phyloP scores from a whole-genome alignment of 1,139 yeast genomes.

The Suhomyces coccinellae region DNA sequence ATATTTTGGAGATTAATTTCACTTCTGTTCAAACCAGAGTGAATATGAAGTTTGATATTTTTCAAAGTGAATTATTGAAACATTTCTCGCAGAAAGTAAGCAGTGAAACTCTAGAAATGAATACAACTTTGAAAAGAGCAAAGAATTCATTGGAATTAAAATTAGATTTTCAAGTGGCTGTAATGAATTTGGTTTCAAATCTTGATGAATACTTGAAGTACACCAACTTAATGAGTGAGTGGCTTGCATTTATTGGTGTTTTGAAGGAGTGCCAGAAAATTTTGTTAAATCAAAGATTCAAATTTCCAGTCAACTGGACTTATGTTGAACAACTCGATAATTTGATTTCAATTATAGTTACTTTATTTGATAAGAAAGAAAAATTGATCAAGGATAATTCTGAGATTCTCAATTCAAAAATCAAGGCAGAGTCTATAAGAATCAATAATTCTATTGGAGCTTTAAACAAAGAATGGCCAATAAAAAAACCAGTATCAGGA shows the following conservation, averaged over 20 bases:
- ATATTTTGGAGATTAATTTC: constrained; percentile 42
- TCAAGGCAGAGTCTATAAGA: constrained; percentile 43
- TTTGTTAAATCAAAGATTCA: constrained; percentile 46
- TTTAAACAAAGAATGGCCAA: constrained; percentile 46
- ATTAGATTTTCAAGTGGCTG: constrained; percentile 20
- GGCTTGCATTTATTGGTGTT: constrained; percentile 28
- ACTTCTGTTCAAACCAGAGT: constrained; percentile 57
- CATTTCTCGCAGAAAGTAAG: constrained; percentile 44
- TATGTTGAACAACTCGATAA: constrained; percentile 63
- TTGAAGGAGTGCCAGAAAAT: constrained; percentile 46
- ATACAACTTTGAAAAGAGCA: constrained; percentile 18
- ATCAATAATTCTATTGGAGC: constrained; percentile 33
- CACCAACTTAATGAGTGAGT: constrained; percentile 19
- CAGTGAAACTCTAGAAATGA: constrained; percentile 15
- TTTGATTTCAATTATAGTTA: constrained; percentile 46
- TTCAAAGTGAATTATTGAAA: constrained; percentile 52
- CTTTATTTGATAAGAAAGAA: constrained; percentile 42
- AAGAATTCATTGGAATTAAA: constrained; percentile 20
- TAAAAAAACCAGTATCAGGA: constrained; percentile 51
- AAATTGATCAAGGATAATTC: constrained; percentile 43
- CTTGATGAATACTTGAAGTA: constrained; percentile 20
- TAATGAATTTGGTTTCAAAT: constrained; percentile 19
- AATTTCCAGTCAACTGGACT: constrained; percentile 58
- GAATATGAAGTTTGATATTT: constrained; percentile 54
- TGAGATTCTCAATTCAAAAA: constrained; percentile 42